Evolutionary conservation across 805 yeast species (phyloP), one percentile per base, ranked within the genome.

Genomic region (Ogataea trehaloabstinens): DNA sequence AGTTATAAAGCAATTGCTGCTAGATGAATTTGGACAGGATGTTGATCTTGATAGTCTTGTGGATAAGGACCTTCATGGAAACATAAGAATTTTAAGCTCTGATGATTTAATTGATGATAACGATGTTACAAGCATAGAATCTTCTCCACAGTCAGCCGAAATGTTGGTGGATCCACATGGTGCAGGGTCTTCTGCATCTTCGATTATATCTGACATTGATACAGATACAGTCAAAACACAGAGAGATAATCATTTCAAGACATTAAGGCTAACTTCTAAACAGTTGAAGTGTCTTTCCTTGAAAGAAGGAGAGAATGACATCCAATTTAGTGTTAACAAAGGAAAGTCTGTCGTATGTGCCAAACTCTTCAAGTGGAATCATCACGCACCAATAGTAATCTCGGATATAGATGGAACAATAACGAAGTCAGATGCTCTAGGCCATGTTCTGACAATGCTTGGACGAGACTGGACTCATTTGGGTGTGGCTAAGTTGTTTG

Each of bases 401-500:
- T 87, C 96, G 6, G 99, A 93, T 64, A 93, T 93, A 42, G 99
- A 93, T 61, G 99, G 99, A 13, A 93, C 99, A 2, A 93, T 93
- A 49, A 93, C 99, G 13, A 90, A 89, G 62, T 89, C 97, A 1
- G 99, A 93, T 66, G 99, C 99, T 0, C 68, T 93, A 53, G 99
- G 99, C 3, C 99, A 93, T 63, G 91, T 93, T 2, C 69, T 93
- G 61, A 89, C 93, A 13, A 80, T 91, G 79, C 69, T 93, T 25
- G 99, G 99, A 4, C 77, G 88, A 51, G 99, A 93, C 66, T 93
- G 99, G 99, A 93, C 99, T 0, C 99, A 93, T 60, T 77, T 80
- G 2, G 99, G 99, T 22, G 99, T 93, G 28, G 96, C 97, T 2
- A 81, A 82, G 54, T 66, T 93, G 40, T 93, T 90, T 58, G 79